phyloP scores from a whole-genome alignment of 176 grass and related monocot species.

The Aegilops bicornis region DNA sequence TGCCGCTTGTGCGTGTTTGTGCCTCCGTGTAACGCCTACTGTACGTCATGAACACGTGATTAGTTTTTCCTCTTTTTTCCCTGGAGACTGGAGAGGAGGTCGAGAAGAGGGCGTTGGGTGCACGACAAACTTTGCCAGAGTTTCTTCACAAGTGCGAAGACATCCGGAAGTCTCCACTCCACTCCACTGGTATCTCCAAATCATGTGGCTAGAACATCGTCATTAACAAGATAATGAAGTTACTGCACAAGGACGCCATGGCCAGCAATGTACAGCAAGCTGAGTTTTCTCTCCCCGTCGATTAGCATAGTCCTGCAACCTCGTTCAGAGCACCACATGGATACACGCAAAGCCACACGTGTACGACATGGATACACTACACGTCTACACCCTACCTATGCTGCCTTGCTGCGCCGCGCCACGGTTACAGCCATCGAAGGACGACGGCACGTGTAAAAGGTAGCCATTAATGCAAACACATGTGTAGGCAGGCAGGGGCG shows the following conservation, averaged over 20 bases:
- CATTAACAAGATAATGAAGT: neutral
- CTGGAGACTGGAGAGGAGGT: too few species aligned
- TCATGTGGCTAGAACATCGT: neutral
- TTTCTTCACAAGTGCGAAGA: neutral
- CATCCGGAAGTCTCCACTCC: neutral
- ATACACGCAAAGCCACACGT: neutral
- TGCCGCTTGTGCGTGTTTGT: neutral
- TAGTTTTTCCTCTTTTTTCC: too few species aligned
- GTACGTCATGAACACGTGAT: neutral
- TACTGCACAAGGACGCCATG: neutral
- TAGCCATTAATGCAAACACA: neutral
- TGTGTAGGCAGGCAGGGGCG: too few species aligned
- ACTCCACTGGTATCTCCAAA: neutral
- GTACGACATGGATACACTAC: neutral
- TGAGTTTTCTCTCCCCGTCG: too few species aligned
- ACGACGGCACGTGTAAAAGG: neutral
- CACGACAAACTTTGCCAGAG: neutral
- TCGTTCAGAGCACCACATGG: neutral
- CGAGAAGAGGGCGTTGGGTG: neutral
- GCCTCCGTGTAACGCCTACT: neutral
- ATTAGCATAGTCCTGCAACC: neutral
- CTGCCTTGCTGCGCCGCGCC: neutral
- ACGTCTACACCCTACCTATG: neutral
- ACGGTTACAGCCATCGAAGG: neutral
- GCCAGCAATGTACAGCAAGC: neutral